A percentile compares a stretch with the other conserved stretches of the same genome.
Conservation (phyloP, 306 rosid species). For the Chamaecrista fasciculata region DNA sequence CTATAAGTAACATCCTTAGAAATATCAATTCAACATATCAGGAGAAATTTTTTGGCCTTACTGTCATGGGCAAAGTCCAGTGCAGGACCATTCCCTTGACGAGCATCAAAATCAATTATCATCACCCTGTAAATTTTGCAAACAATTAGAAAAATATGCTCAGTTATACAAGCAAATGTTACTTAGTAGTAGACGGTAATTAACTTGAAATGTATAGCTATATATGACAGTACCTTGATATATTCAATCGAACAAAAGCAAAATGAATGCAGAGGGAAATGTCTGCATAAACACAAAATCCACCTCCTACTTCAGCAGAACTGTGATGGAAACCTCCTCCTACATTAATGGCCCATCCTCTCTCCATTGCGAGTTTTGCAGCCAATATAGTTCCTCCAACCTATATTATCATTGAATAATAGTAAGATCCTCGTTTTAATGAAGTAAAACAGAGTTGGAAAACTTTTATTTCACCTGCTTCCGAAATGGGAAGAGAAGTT, state of each 20-base stretch:
- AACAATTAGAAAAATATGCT: conserved; percentile 11
- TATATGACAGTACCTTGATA: conserved; percentile 62
- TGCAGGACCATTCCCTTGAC: conserved; percentile 98
- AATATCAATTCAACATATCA: conserved; percentile 31
- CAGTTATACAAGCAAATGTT: conserved; percentile 2
- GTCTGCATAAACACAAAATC: conserved; percentile 90
- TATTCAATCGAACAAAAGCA: conserved; percentile 64
- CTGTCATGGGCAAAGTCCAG: conserved; percentile 71
- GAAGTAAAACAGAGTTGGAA: background rate
- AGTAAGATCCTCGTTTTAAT: conserved; percentile 5
- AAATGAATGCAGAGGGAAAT: conserved; percentile 81
- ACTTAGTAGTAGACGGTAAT: conserved; percentile 23
- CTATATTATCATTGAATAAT: conserved; percentile 44
- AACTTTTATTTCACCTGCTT: conserved; percentile 57
- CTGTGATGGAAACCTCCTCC: conserved; percentile 99
- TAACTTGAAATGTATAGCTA: conserved; percentile 7
- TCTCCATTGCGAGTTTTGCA: conserved; percentile 83
- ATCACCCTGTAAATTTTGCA: conserved; percentile 64
- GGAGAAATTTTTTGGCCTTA: conserved; percentile 42
- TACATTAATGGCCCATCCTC: conserved; percentile 94
- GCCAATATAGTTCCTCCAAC: conserved; percentile 93
- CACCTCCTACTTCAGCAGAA: conserved; percentile 77
- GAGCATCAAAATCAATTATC: conserved; percentile 98
- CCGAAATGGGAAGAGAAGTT: conserved; percentile 78
- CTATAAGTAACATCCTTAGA: conserved; percentile 18